phyloP scores from a whole-genome alignment of 2,329 filamentous ascomycete species.

The Aspergillus niger region DNA sequence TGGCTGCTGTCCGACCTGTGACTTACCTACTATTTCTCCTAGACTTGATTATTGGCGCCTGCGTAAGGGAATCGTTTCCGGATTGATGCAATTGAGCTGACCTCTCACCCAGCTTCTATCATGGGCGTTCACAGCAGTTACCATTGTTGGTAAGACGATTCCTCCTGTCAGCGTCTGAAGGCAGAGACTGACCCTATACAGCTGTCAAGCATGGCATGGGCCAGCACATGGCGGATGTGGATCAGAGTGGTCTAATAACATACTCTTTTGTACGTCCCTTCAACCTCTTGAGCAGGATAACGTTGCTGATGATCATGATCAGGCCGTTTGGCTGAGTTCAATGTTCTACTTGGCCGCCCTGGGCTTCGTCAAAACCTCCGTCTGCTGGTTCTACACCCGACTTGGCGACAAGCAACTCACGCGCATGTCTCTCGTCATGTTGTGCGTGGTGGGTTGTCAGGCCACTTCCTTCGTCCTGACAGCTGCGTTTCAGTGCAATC shows the following conservation, averaged over 20 bases:
- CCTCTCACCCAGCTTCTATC: constrained; percentile 29
- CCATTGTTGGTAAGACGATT: constrained; percentile 33
- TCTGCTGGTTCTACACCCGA: constrained; percentile 50
- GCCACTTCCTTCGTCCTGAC: constrained; percentile 46
- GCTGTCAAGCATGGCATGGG: constrained; percentile 24
- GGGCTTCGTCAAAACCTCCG: constrained; percentile 53
- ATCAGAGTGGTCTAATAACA: constrained; percentile 11
- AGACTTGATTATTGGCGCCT: constrained; percentile 36
- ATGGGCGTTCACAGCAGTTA: constrained; percentile 41
- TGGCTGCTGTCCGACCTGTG: background rate
- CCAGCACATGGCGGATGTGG: constrained; percentile 17
- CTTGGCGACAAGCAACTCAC: constrained; percentile 44
- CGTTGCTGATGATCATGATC: background rate
- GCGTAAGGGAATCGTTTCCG: constrained; percentile 24
- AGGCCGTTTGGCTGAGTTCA: constrained; percentile 51
- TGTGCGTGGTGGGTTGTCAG: constrained; percentile 44
- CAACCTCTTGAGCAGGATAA: too few relatives aligned
- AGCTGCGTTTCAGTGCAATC: constrained; percentile 49
- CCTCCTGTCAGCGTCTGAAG: too few relatives aligned
- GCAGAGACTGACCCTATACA: background rate
- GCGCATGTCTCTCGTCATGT: constrained; percentile 42
- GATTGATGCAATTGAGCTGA: background rate
- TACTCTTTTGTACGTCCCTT: constrained; percentile 14
- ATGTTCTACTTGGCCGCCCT: constrained; percentile 53
- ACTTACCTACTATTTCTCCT: constrained; percentile 10